Evolutionary conservation across 106 monocot species (phyloP).

Genomic region (Vanilla planifolia): DNA sequence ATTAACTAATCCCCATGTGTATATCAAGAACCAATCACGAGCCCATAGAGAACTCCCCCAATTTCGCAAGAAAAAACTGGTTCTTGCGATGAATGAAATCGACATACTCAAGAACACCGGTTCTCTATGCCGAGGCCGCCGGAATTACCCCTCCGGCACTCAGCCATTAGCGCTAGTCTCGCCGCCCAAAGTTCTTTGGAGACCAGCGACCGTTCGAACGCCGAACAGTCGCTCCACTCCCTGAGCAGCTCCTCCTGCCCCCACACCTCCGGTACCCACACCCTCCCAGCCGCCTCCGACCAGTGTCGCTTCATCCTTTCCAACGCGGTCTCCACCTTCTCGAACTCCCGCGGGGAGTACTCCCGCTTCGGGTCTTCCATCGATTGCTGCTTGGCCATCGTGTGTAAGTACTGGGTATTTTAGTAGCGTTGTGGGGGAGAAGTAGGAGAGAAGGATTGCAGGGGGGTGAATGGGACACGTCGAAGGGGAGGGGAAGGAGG

Average conservation of each 20-base stretch:
- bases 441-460: not conserved
- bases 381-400: not conserved
- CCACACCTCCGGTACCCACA: conserved; percentile 47
- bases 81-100: too few species aligned
- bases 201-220: conserved; percentile 26
- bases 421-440: not conserved
- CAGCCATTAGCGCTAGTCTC: conserved; percentile 24
- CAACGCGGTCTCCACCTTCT: conserved; percentile 2
- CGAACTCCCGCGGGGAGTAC: not conserved
- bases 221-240: conserved; percentile 37
- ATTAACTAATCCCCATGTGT: too few species aligned
- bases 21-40: too few species aligned
- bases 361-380: not conserved
- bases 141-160: conserved; percentile 22
- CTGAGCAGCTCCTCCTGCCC: conserved; percentile 34
- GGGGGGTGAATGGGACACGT: not conserved
- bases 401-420: not conserved
- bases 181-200: conserved; percentile 21
- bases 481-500: not conserved
- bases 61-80: too few species aligned
- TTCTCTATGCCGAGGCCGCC: conserved; percentile 16
- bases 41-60: too few species aligned
- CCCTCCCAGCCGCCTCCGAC: conserved; percentile 31
- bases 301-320: conserved; percentile 36
- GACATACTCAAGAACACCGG: conserved; percentile 19